Evolutionary conservation across 1,284 basidiomycete species (phyloP), one percentile per base, ranked within the genome.

Genomic region (Vanrija sp.): DNA sequence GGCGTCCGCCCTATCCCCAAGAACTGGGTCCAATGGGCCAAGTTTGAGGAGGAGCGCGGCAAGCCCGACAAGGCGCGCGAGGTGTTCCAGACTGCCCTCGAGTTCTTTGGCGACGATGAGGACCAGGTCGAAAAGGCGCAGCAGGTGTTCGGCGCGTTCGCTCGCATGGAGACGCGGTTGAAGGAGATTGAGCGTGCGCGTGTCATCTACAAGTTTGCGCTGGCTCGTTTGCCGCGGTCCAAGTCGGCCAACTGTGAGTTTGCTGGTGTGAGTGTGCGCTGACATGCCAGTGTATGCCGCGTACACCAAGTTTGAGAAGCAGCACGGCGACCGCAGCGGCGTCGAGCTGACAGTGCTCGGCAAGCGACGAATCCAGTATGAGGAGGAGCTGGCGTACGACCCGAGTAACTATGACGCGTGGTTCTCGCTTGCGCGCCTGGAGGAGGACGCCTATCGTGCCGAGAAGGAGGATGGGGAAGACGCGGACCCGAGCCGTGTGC

Each of bases 181-280:
- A 97, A 97, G 78, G 95, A 98, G 79, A 96, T 86, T 76, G 96
- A 98, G 56, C 86, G 96, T 42, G 95, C 96, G 3, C 81, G 96
- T 52, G 91, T 95, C 26, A 97, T 98, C 64, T 98, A 96, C 81
- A 98, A 98, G 91, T 98, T 98, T 72, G 95, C 94, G 16, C 80
- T 99, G 8, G 86, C 89, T 25, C 85, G 93, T 19, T 82, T 98
- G 38, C 91, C 95, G 4, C 82, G 92, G 18, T 90, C 91, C 34
- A 97, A 95, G 75, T 93, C 91, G 15, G 85, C 84, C 2, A 82
- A 63, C 55, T 57, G 72, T 74, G 49, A 57, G 73, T 71, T 5
- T n/a, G 1, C 5, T n/a, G 19, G 1, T 2, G 3, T n/a, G 2
- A 3, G 0, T 34, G 34, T 34, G 34, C 43, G 44, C 63, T 68